Evolutionary conservation across 176 grass and related monocot genomes (phyloP).

Genomic region (bread wheat (Triticum aestivum)): DNA sequence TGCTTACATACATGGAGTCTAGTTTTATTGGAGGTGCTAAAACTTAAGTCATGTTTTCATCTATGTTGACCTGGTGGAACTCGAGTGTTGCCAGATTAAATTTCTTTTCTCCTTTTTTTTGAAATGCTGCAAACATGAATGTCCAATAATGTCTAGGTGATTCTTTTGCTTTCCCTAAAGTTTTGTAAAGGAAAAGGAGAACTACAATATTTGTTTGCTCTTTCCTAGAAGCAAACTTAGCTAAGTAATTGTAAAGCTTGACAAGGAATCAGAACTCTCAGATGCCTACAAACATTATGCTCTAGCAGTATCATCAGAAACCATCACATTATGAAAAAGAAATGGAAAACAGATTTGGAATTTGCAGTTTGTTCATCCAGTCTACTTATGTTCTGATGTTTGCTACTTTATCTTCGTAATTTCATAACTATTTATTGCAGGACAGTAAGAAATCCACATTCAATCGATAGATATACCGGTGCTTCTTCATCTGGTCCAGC

Average conservation of each 20-base stretch:
- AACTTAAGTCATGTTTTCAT: too few species aligned
- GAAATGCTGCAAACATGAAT: background rate
- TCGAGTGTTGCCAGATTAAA: background rate
- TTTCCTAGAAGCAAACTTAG: background rate
- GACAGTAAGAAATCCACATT: constrained; percentile 91
- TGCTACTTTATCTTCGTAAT: constrained; percentile 4
- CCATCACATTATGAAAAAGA: too few species aligned
- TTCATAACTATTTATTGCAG: constrained; percentile 46
- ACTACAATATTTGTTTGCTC: background rate
- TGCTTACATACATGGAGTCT: background rate
- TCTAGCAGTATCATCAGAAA: background rate
- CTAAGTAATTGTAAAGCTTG: background rate
- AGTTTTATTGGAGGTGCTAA: background rate
- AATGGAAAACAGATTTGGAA: background rate
- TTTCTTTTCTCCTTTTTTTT: background rate
- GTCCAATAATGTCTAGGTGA: background rate
- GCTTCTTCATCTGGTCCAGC: constrained; percentile 98
- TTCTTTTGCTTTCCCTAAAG: background rate
- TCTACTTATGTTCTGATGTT: constrained; percentile 22
- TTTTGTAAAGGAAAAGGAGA: background rate
- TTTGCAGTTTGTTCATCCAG: constrained; percentile 16
- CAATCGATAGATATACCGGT: constrained; percentile 89
- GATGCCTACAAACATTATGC: background rate
- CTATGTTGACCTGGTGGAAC: too few species aligned
- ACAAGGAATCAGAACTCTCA: background rate